Evolutionary conservation across 108 stramenopile genomes (phyloP).

Genomic region (Schizochytrium sp.): DNA sequence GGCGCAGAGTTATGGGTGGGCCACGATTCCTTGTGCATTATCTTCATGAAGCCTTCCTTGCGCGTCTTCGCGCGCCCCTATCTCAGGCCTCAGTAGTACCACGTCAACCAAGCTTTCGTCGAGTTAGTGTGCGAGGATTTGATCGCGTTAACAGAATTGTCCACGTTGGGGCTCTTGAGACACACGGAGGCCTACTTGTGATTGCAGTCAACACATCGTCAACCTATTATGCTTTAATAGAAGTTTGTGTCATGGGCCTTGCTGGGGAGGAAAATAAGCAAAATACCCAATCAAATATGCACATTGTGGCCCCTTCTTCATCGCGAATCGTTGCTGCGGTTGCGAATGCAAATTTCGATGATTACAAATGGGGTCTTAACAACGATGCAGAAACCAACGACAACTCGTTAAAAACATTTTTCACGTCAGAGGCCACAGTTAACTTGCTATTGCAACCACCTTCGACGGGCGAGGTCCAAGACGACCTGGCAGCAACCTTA

Average conservation of each 20-base stretch:
- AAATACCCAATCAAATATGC: background rate
- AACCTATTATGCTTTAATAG: background rate
- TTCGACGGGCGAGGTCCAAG: too few relatives aligned
- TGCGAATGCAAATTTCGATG: conserved; percentile 15
- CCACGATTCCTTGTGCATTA: conserved; percentile 2
- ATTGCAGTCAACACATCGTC: background rate
- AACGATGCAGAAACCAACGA: background rate
- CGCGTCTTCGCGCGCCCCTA: conserved; percentile 9
- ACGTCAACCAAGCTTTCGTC: background rate
- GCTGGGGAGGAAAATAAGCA: background rate
- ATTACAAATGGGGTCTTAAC: conserved; percentile 30
- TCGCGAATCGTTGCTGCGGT: conserved; percentile 47
- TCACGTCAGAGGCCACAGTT: conserved; percentile 4
- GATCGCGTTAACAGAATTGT: background rate
- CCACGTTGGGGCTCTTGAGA: conserved; percentile 13
- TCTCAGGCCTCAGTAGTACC: background rate
- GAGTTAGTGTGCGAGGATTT: background rate
- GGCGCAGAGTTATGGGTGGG: background rate
- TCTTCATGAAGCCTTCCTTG: conserved; percentile 8
- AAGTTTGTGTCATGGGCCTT: conserved; percentile 17
- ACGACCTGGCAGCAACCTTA: too few relatives aligned
- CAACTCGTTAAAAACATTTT: background rate
- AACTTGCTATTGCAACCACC: background rate
- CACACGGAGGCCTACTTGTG: background rate
- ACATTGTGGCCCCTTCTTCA: conserved; percentile 28